A percentile compares a stretch with the other conserved stretches of the same genome.
These are phyloP conservation scores for Crotalaria pallida DNA, from an alignment of 306 rosid genomes.

Conservation along the genomic window DNA sequence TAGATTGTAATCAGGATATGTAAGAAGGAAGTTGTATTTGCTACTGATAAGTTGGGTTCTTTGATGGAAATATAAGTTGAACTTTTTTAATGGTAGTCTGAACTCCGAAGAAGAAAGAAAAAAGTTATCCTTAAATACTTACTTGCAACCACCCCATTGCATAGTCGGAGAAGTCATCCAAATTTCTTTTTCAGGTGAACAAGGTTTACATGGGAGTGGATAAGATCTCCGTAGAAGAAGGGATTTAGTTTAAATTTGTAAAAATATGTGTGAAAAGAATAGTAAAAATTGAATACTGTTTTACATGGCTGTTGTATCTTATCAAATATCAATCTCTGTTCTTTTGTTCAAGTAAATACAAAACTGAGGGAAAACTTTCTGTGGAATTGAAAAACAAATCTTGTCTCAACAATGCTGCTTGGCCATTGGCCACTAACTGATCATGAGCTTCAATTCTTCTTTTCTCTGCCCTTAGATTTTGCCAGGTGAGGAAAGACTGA, in stretches of 20 bases:
- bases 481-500: conserved; percentile 60
- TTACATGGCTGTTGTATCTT: conserved; percentile 25
- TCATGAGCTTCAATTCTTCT: conserved; percentile 33
- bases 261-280: conserved; percentile 28
- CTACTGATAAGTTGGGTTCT: neutral
- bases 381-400: conserved; percentile 8
- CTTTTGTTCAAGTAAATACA: conserved; percentile 31
- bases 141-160: no score
- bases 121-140: no score
- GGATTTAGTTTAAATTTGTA: neutral
- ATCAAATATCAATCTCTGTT: conserved; percentile 22
- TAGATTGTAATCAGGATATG: neutral
- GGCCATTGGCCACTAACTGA: conserved; percentile 1
- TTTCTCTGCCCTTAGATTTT: conserved; percentile 40
- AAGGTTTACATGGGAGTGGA: no score
- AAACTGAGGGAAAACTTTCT: conserved; percentile 4
- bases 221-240: neutral
- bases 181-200: no score
- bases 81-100: neutral
- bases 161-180: no score
- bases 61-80: neutral
- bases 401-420: conserved; percentile 26
- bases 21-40: neutral
- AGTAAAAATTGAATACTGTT: conserved; percentile 29
- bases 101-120: neutral